Evolutionary conservation across 495 filamentous ascomycete species (phyloP).

Genomic region (Aspergillus ostianus): DNA sequence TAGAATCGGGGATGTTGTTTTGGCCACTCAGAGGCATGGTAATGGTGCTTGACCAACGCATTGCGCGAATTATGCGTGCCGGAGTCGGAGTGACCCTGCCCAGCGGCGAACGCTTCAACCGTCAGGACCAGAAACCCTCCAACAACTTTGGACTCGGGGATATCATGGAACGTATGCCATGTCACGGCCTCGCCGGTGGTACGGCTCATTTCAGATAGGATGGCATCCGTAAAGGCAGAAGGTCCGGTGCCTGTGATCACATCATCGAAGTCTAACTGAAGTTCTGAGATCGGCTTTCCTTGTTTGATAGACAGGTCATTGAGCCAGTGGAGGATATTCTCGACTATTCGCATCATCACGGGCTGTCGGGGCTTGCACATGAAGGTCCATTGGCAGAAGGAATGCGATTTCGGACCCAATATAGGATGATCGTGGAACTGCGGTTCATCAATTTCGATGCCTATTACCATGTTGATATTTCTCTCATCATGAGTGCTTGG

Average conservation of each 20-base stretch:
- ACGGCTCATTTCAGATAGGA: conserved; percentile 57
- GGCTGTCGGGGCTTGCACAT: conserved; percentile 60
- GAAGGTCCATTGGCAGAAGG: conserved; percentile 71
- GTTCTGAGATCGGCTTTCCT: conserved; percentile 47
- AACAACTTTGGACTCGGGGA: conserved; percentile 56
- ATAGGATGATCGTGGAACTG: conserved; percentile 59
- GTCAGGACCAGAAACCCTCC: conserved; percentile 58
- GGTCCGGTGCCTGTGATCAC: conserved; percentile 67
- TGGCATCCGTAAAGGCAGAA: conserved; percentile 60
- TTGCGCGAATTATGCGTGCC: conserved; percentile 57
- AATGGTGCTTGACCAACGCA: conserved; percentile 63
- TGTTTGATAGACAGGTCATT: conserved; percentile 53
- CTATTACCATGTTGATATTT: conserved; percentile 60
- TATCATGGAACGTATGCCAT: conserved; percentile 58
- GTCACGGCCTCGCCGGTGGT: conserved; percentile 34
- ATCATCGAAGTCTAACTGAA: conserved; percentile 64
- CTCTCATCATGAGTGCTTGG: conserved; percentile 39
- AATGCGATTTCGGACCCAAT: conserved; percentile 58
- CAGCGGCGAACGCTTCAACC: conserved; percentile 62
- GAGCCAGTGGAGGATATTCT: conserved; percentile 60
- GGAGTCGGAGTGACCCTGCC: conserved; percentile 63
- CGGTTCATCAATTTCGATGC: conserved; percentile 65
- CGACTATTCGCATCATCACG: conserved; percentile 60
- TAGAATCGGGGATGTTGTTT: conserved; percentile 54
- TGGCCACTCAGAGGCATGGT: conserved; percentile 64